A percentile compares a stretch with the other conserved stretches of the same genome.
These are phyloP conservation scores for Plasmodium reichenowi DNA, from an alignment of 169 alveolate genomes.

Conservation along the genomic window DNA sequence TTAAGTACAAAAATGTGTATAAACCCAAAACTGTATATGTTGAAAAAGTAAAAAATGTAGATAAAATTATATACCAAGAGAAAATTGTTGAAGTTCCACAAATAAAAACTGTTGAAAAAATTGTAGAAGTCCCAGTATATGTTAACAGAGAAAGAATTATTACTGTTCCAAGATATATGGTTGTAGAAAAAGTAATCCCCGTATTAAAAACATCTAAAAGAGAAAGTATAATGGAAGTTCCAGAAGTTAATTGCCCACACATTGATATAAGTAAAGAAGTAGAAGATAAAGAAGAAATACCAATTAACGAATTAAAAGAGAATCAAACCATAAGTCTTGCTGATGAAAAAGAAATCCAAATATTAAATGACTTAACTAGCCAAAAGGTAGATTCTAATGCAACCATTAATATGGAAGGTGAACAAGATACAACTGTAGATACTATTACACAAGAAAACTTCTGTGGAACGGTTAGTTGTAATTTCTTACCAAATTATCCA, in stretches of 20 bases:
- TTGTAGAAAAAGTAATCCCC: constrained; percentile 88
- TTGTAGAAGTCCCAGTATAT: constrained; percentile 88
- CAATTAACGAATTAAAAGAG: constrained; percentile 42
- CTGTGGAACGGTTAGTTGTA: constrained; percentile 53
- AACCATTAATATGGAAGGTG: constrained; percentile 37
- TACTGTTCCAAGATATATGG: constrained; percentile 86
- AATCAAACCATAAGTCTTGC: constrained; percentile 44
- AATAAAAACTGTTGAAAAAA: constrained; percentile 86
- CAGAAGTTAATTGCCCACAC: constrained; percentile 78
- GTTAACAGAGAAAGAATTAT: constrained; percentile 86
- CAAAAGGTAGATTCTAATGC: constrained; percentile 24
- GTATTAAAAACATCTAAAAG: constrained; percentile 85
- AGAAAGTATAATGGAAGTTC: constrained; percentile 79
- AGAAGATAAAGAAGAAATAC: constrained; percentile 75
- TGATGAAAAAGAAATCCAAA: constrained; percentile 22
- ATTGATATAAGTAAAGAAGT: constrained; percentile 72
- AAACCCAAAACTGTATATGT: constrained; percentile 86
- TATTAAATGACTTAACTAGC: constrained; percentile 35
- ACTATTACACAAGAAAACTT: constrained; percentile 30
- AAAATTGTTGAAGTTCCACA: constrained; percentile 90
- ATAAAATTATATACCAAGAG: constrained; percentile 85
- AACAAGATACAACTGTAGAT: constrained; percentile 41
- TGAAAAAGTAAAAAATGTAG: constrained; percentile 86
- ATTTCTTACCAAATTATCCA: constrained; percentile 34
- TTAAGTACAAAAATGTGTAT: constrained; percentile 85